These are phyloP conservation scores for Candida albicans DNA, from an alignment of 1,139 yeast genomes.

Conservation along the genomic window DNA sequence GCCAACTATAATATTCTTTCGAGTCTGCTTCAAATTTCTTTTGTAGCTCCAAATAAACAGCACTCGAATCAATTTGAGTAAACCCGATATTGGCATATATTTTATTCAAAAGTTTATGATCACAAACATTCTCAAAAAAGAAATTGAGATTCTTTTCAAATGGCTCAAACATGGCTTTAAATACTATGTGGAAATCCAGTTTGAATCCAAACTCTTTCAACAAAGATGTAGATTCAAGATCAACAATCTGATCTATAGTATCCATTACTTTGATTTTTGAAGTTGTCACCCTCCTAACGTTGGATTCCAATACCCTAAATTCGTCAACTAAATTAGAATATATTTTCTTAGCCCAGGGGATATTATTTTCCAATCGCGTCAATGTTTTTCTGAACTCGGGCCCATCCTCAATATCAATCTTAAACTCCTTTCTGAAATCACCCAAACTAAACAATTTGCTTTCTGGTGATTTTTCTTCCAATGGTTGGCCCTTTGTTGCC, in stretches of 20 bases:
- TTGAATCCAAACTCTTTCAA: slow-evolving; percentile 24
- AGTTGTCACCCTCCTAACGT: slow-evolving; percentile 19
- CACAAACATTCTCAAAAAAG: slow-evolving; percentile 35
- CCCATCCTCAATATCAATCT: slow-evolving; percentile 60
- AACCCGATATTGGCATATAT: slow-evolving; percentile 12
- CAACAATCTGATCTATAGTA: slow-evolving; percentile 20
- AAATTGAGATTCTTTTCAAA: slow-evolving; percentile 34
- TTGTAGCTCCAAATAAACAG: slow-evolving; percentile 27
- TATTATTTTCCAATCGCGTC: slow-evolving; percentile 51
- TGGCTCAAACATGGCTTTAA: slow-evolving; percentile 31
- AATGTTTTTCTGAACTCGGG: slow-evolving; percentile 68
- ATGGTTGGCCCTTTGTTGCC: slow-evolving; percentile 9
- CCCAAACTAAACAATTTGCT: slow-evolving; percentile 14
- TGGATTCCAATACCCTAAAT: slow-evolving; percentile 29
- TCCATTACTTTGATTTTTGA: slow-evolving; percentile 28
- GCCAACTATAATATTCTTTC: slow-evolving; percentile 73
- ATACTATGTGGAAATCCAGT: slow-evolving; percentile 20
- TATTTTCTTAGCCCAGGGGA: slow-evolving; percentile 48
- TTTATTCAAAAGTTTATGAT: slow-evolving; percentile 19
- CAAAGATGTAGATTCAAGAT: slow-evolving; percentile 23
- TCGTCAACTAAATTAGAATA: slow-evolving; percentile 37
- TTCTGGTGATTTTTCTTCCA: slow-evolving; percentile 9
- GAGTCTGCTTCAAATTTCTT: slow-evolving; percentile 71
- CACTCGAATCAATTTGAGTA: slow-evolving; percentile 6
- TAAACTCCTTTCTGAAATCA: slow-evolving; percentile 32